Evolutionary conservation across 345 rosid genomes (phyloP), one percentile per base, ranked within the genome.

Genomic region (Aquilaria malaccensis): DNA sequence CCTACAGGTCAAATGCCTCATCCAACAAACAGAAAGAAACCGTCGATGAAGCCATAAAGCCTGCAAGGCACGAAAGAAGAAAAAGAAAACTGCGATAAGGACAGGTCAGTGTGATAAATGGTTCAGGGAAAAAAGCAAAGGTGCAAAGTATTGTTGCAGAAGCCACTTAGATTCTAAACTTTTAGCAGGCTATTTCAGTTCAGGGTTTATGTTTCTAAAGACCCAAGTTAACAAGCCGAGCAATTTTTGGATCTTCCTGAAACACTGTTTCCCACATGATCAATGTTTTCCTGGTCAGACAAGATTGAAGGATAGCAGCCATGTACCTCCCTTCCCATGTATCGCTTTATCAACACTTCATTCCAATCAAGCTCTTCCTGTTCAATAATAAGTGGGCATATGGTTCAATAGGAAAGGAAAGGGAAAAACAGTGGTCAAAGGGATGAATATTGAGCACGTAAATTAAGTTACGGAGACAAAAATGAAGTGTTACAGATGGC

Each of bases 341-440:
- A 93, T 54, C 79, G 78, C 68, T 76, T 83, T 55, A 93, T 69
- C 80, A 93, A 65, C 43, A 55, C 72, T 78, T 84, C 78, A 69
- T 81, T 80, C 98, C 91, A 87, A 31, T 80, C 80, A 64, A 87
- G 91, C 80, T 89, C 98, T 61, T 87, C 96, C 97, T 93, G 80
- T 68, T 62, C 77, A 5, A 68, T 54, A 50, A 70, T 50, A 37
- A 37, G 43, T 37, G 43, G 43, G 30, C 67, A 64, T 62, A 55
- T 2, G 5, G 1, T 50, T 51, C 50, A 70, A 62, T 14, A 54
- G 50, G 48, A 41, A 56, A 57, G 62, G 22, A 69, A 7, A 50
- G 33, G 15, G 43, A 3, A 3, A 3, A 37, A 37, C 5, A 4
- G 7, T 4, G 43, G 43, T 37, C 5, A 37, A 9, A 37, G 7